Conservation (phyloP, 2,329 filamentous ascomycete species). For the Zymoseptoria passerinii region DNA sequence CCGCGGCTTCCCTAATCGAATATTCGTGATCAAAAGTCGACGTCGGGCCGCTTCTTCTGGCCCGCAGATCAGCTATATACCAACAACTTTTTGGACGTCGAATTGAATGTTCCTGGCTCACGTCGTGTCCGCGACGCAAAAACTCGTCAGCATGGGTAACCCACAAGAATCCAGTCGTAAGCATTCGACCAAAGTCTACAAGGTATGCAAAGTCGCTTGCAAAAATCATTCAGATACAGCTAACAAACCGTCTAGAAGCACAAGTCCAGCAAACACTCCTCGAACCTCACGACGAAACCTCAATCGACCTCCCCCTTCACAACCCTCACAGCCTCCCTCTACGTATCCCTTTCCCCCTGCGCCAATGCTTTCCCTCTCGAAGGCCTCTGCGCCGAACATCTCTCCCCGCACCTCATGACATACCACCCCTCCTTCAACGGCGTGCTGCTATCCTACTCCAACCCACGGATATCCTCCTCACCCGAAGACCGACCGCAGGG, state of each 20-base stretch:
- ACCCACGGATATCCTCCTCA: slow-evolving; percentile 55
- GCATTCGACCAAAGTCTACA: background rate
- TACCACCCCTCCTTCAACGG: slow-evolving; percentile 66
- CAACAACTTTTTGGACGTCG: background rate
- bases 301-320: slow-evolving; percentile 57
- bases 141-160: background rate
- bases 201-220: background rate
- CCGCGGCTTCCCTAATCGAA: background rate
- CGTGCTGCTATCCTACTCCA: slow-evolving; percentile 66
- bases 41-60: slow-evolving; percentile 6
- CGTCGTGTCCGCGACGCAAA: background rate
- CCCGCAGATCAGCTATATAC: background rate
- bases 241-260: background rate
- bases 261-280: background rate
- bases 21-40: slow-evolving; percentile 5
- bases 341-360: slow-evolving; percentile 63
- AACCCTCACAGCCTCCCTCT: slow-evolving; percentile 71
- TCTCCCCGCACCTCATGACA: slow-evolving; percentile 65
- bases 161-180: background rate
- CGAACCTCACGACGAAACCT: slow-evolving; percentile 2
- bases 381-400: slow-evolving; percentile 63
- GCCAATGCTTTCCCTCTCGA: slow-evolving; percentile 63
- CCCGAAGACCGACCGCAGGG: slow-evolving; percentile 9
- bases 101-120: background rate
- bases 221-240: too few relatives aligned